phyloP scores from a whole-genome alignment of 2,329 filamentous ascomycete genomes.

The Dactylellina parvicollis region DNA sequence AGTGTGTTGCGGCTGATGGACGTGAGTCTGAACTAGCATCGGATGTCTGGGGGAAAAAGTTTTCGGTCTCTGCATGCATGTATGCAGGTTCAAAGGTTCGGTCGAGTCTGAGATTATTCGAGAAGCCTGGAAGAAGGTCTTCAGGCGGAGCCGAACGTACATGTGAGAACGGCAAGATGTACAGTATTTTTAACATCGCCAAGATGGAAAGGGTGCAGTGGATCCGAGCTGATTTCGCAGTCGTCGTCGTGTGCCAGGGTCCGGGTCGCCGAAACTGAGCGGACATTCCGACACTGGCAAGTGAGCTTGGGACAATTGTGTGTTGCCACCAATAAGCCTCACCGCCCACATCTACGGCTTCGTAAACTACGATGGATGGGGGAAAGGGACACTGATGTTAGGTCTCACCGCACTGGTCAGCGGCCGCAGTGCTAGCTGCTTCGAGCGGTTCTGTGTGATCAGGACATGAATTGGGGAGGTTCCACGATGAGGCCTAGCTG shows the following conservation, averaged over 20 bases:
- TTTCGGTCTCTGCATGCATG: no score
- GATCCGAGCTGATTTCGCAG: not conserved
- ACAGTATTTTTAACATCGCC: not conserved
- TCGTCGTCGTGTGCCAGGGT: constrained; percentile 25
- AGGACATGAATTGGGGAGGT: constrained; percentile 45
- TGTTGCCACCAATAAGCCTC: not conserved
- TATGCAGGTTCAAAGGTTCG: no score
- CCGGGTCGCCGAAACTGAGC: constrained; percentile 26
- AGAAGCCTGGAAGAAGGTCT: not conserved
- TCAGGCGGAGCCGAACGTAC: not conserved
- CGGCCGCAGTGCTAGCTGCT: not conserved
- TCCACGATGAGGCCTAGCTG: constrained; percentile 47
- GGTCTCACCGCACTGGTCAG: constrained; percentile 5
- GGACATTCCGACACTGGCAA: constrained; percentile 32
- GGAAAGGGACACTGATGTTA: constrained; percentile 8
- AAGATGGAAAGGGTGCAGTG: not conserved
- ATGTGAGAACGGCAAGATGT: not conserved
- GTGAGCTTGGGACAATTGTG: constrained; percentile 2
- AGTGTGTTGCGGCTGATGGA: not conserved
- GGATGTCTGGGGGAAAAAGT: not conserved
- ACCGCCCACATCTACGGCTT: not conserved
- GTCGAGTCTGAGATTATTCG: no score
- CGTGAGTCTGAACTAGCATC: no score
- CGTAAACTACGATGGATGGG: constrained; percentile 4
- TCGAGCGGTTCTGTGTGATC: constrained; percentile 2